Evolutionary conservation across 208 protist genomes (phyloP), one percentile per base, ranked within the genome.

Genomic region (Wallacemonas sp.): DNA sequence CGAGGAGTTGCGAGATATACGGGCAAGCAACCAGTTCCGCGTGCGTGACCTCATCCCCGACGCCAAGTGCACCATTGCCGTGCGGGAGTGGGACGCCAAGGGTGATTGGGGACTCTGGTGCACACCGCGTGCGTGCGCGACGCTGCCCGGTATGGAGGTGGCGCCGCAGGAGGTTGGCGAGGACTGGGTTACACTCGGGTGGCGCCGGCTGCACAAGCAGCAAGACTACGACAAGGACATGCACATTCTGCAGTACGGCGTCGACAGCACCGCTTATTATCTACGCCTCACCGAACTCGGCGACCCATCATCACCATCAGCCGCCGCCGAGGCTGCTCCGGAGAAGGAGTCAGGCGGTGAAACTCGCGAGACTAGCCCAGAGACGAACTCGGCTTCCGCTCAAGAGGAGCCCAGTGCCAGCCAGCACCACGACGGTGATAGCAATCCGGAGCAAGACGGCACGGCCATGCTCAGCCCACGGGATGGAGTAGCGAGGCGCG

Each of bases 71-170:
- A 90, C 84, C 22, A 82, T 97, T 58, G 76, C 82, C 2, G 85
- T 97, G 24, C 79, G 93, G n/a, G 93, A 96, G 75, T 95, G 85
- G 86, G 90, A 96, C 65, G 66, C 81, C 22, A 86, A 93, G 60
- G 88, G 88, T 3, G 88, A 91, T 45, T 97, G 93, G 90, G 93
- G 93, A 4, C 68, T 94, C 19, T 97, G 93, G 93, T 91, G 84
- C 60, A 68, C 80, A 19, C 66, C 87, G 11, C 84, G 83, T 39
- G 88, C 76, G 31, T 97, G 93, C 49, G 78, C 84, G 31, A 97
- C 93, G 15, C 67, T 96, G 42, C 82, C 93, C 34, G 82, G 77
- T 33, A 93, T 95, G 68, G 63, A 53, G 53, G 68, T 80, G 51
- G 56, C 59, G 1, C 70, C 90, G 21, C 68, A 82, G 17, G 81